Evolutionary conservation across 2,329 filamentous ascomycete genomes (phyloP).

Genomic region (Samsoniella hepiali): DNA sequence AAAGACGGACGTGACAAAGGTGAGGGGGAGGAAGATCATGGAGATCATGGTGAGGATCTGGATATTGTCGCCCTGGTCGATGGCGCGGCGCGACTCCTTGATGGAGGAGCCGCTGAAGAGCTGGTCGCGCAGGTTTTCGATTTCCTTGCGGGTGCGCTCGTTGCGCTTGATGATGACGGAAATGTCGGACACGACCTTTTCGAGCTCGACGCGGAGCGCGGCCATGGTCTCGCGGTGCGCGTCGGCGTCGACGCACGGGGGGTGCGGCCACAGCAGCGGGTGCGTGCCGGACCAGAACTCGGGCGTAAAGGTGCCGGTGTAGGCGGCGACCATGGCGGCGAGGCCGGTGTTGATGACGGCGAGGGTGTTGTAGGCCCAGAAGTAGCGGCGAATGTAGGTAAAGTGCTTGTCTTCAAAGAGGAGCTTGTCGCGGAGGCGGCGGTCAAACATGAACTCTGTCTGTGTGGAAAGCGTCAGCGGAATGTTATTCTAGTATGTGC

Average conservation of each 20-base stretch:
- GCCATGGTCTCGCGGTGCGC: constrained; percentile 49
- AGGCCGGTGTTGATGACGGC: constrained; percentile 59
- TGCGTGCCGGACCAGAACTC: constrained; percentile 57
- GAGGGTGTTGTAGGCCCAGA: constrained; percentile 60
- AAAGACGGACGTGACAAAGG: constrained; percentile 59
- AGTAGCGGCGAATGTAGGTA: constrained; percentile 60
- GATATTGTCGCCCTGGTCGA: constrained; percentile 63
- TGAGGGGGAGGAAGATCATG: constrained; percentile 59
- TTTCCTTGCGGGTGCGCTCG: constrained; percentile 52
- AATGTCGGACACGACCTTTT: constrained; percentile 49
- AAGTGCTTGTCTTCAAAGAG: constrained; percentile 60
- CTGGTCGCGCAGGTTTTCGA: constrained; percentile 56
- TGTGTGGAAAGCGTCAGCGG: constrained; percentile 16
- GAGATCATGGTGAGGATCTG: constrained; percentile 58
- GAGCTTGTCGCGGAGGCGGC: constrained; percentile 52
- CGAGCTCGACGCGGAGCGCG: constrained; percentile 45
- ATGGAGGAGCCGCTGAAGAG: constrained; percentile 62
- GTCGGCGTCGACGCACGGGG: constrained; percentile 41
- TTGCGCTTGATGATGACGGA: constrained; percentile 48
- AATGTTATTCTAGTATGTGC: no score
- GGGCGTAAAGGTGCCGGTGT: constrained; percentile 54
- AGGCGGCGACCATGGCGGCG: constrained; percentile 55
- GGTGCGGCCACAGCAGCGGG: constrained; percentile 53
- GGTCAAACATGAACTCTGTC: constrained; percentile 57
- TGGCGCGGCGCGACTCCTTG: constrained; percentile 57